Percentiles rank a stretch among this genome's conserved stretches.
These are phyloP conservation scores for Aaosphaeria arxii DNA, from an alignment of 2,329 filamentous ascomycete species.

Conservation along the genomic window DNA sequence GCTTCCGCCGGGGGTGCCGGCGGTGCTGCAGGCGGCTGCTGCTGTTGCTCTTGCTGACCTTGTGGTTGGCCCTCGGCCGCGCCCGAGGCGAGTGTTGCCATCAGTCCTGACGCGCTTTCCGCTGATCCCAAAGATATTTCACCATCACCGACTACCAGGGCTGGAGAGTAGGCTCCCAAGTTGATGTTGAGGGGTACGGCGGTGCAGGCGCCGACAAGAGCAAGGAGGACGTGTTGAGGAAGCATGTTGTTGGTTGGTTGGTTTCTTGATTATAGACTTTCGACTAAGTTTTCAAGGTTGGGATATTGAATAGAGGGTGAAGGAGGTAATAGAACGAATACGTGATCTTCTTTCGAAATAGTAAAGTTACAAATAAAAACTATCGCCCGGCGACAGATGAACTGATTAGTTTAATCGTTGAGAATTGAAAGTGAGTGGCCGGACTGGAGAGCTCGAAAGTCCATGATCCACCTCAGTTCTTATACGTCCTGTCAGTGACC, in stretches of 20 bases:
- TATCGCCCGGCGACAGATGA: slow-evolving; percentile 31
- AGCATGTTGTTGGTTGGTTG: slow-evolving; percentile 30
- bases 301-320: slow-evolving; percentile 3
- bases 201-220: slow-evolving; percentile 33
- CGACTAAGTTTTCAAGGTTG: slow-evolving; percentile 12
- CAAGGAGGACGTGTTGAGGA: slow-evolving; percentile 35
- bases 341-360: slow-evolving; percentile 15
- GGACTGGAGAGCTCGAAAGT: slow-evolving; percentile 30
- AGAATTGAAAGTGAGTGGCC: slow-evolving; percentile 37
- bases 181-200: slow-evolving; percentile 53
- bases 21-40: slow-evolving; percentile 6
- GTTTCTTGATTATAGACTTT: slow-evolving; percentile 14
- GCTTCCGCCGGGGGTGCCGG: slow-evolving; percentile 10
- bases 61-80: slow-evolving; percentile 12
- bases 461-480: neutral
- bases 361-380: slow-evolving; percentile 17
- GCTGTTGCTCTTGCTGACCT: slow-evolving; percentile 14
- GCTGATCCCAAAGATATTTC: slow-evolving; percentile 49
- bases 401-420: slow-evolving; percentile 19
- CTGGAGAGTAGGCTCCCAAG: slow-evolving; percentile 51
- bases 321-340: slow-evolving; percentile 10
- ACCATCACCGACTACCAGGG: slow-evolving; percentile 54
- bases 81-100: slow-evolving; percentile 45
- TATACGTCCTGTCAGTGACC: neutral
- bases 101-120: slow-evolving; percentile 41